Evolutionary conservation across 352 stramenopile genomes (phyloP).

Genomic region (Pythium phragmitis): DNA sequence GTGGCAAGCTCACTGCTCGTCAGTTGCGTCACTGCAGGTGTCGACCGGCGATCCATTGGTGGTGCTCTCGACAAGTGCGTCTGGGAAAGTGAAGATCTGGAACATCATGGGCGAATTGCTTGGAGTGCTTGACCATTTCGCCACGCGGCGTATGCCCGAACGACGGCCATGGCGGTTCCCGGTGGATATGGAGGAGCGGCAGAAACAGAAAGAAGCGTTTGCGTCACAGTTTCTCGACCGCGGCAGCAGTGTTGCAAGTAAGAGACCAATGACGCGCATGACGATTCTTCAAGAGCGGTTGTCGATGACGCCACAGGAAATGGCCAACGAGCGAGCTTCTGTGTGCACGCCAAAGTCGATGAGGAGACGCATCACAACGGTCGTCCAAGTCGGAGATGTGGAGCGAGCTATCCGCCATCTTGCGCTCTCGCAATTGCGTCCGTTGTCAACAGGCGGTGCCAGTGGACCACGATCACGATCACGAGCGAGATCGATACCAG

Average conservation of each 20-base stretch:
- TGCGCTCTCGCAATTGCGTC: conserved; percentile 6
- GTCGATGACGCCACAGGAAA: conserved; percentile 39
- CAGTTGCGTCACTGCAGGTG: conserved; percentile 39
- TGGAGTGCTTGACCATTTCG: conserved; percentile 65
- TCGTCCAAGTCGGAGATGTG: conserved; percentile 9
- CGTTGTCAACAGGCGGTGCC: background rate
- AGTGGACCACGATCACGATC: background rate
- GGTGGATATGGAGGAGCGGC: conserved; percentile 46
- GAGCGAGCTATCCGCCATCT: conserved; percentile 13
- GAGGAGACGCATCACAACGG: conserved; percentile 12
- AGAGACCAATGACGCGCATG: conserved; percentile 28
- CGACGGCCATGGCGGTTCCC: conserved; percentile 55
- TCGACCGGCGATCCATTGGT: conserved; percentile 37
- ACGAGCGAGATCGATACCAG: background rate
- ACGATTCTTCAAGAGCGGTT: conserved; percentile 53
- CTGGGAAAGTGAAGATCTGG: conserved; percentile 68
- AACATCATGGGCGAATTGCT: conserved; percentile 37
- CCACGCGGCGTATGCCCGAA: conserved; percentile 49
- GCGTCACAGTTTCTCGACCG: conserved; percentile 41
- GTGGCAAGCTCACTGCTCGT: conserved; percentile 45
- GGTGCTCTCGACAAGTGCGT: conserved; percentile 46
- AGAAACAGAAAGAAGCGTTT: conserved; percentile 36
- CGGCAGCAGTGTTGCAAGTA: conserved; percentile 16
- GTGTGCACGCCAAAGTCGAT: conserved; percentile 8
- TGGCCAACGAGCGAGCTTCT: conserved; percentile 20